Conservation (phyloP, 495 filamentous ascomycete genomes). For the Penicillium alfredii region DNA sequence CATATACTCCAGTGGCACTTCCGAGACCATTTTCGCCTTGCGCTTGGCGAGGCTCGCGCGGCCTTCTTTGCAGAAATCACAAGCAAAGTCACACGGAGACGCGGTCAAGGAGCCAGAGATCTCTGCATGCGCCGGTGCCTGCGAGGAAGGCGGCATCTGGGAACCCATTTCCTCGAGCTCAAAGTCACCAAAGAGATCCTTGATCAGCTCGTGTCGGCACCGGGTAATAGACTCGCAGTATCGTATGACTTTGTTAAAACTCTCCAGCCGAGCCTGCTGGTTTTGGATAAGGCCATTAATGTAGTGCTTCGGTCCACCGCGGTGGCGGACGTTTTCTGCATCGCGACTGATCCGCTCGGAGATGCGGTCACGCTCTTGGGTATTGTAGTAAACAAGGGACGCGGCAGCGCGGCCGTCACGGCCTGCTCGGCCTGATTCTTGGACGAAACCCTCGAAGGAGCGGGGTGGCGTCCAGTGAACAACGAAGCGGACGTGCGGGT, state of each 20-base stretch:
- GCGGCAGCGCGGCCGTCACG: slow-evolving; percentile 79
- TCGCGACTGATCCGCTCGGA: slow-evolving; percentile 44
- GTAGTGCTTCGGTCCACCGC: slow-evolving; percentile 14
- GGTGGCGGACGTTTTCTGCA: slow-evolving; percentile 32
- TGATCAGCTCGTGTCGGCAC: slow-evolving; percentile 75
- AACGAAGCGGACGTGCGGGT: slow-evolving; percentile 87
- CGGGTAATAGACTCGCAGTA: slow-evolving; percentile 73
- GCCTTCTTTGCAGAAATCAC: slow-evolving; percentile 83
- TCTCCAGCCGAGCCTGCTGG: slow-evolving; percentile 36
- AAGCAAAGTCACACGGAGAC: slow-evolving; percentile 71
- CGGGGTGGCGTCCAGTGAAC: slow-evolving; percentile 90
- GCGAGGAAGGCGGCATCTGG: slow-evolving; percentile 21
- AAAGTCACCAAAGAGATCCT: slow-evolving; percentile 72
- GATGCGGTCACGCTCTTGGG: slow-evolving; percentile 73
- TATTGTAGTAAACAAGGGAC: slow-evolving; percentile 84
- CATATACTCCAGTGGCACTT: slow-evolving; percentile 9
- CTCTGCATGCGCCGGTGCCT: slow-evolving; percentile 1
- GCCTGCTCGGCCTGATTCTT: slow-evolving; percentile 89
- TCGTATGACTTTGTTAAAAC: slow-evolving; percentile 54
- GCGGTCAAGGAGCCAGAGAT: slow-evolving; percentile 1
- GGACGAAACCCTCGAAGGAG: slow-evolving; percentile 91
- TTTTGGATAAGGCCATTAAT: slow-evolving; percentile 23
- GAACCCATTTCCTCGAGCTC: slow-evolving; percentile 39
- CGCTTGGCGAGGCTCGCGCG: slow-evolving; percentile 51
- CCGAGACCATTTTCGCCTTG: slow-evolving; percentile 42